Evolutionary conservation across 495 filamentous ascomycete species (phyloP).

Genomic region (Neurospora hispaniola): DNA sequence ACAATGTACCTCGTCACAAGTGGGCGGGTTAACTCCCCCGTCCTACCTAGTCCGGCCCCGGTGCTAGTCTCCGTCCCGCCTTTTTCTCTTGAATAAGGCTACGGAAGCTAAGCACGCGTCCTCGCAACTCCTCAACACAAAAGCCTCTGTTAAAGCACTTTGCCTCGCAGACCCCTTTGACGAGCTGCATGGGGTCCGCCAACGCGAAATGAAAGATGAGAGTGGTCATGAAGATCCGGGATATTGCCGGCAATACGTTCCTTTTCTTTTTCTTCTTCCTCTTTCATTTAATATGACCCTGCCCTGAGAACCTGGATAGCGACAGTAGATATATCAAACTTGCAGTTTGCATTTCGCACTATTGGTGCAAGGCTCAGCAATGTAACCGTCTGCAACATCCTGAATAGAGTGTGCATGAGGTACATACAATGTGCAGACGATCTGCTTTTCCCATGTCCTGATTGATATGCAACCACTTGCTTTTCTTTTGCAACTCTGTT

Average conservation of each 20-base stretch:
- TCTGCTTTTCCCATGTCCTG: background rate
- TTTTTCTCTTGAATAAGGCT: background rate
- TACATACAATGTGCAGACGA: background rate
- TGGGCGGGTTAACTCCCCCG: background rate
- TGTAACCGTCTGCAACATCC: background rate
- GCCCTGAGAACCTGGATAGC: background rate
- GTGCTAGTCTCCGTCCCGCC: background rate
- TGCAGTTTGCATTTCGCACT: background rate
- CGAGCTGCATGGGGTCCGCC: background rate
- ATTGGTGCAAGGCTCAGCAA: background rate
- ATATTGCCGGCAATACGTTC: background rate
- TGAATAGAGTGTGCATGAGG: background rate
- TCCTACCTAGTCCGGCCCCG: background rate
- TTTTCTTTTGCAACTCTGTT: background rate
- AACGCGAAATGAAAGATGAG: background rate
- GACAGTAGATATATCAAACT: background rate
- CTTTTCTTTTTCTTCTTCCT: background rate
- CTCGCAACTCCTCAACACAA: background rate
- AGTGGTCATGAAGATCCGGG: background rate
- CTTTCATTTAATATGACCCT: background rate
- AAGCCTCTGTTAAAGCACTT: background rate
- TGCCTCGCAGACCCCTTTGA: background rate
- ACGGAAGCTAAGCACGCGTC: background rate
- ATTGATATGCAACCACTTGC: background rate
- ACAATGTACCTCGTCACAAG: background rate